phyloP scores from a whole-genome alignment of 768 basidiomycete genomes.

The Nevesoporus exiguus region DNA sequence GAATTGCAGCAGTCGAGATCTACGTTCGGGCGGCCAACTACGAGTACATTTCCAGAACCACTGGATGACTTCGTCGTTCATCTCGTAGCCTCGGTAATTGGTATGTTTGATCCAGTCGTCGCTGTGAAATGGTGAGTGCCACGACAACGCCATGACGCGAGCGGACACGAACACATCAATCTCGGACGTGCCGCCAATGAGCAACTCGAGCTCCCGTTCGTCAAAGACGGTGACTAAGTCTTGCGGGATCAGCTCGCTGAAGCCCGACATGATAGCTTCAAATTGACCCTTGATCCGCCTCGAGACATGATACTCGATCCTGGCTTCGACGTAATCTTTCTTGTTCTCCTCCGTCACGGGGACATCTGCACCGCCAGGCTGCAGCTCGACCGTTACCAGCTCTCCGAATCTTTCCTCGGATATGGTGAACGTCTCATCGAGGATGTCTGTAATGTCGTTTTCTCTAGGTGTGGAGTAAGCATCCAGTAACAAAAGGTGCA shows the following conservation, averaged over 20 bases:
- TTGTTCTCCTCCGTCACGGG: conserved; percentile 97
- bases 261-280: conserved; percentile 99
- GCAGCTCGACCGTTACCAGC: conserved; percentile 95
- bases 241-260: conserved; percentile 98
- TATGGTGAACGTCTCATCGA: conserved; percentile 96
- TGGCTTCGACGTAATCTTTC: conserved; percentile 92
- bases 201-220: conserved; percentile 92
- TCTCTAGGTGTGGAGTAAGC: conserved; percentile 50
- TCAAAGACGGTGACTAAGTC: conserved; percentile 98
- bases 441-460: conserved; percentile 96
- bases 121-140: conserved; percentile 35
- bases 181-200: conserved; percentile 99
- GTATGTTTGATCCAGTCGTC: conserved; percentile 99
- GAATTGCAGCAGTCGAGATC: conserved; percentile 93
- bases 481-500: neutral
- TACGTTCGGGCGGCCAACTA: conserved; percentile 97
- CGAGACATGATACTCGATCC: conserved; percentile 97
- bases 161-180: conserved; percentile 81
- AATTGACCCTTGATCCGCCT: conserved; percentile 98
- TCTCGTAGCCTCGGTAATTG: conserved; percentile 95
- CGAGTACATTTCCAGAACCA: conserved; percentile 99
- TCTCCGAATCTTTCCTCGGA: conserved; percentile 98
- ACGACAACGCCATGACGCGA: neutral
- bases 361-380: conserved; percentile 79
- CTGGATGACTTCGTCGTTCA: conserved; percentile 93